Percentiles rank a stretch among this genome's conserved stretches.
Conservation (phyloP, 768 basidiomycete species). For the Tricholoma flavovirens region DNA sequence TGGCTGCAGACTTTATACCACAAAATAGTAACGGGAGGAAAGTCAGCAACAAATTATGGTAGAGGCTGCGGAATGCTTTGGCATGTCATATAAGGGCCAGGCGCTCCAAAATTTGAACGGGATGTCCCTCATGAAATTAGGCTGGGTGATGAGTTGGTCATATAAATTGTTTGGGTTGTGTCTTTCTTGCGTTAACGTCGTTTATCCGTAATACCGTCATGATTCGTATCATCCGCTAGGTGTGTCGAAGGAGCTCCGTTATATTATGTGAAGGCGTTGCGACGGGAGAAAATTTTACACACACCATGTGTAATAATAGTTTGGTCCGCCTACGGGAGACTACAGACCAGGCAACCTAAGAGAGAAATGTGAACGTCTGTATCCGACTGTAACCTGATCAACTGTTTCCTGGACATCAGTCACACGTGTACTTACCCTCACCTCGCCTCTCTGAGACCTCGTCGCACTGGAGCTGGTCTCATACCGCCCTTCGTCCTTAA, state of each 20-base stretch:
- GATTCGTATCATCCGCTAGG: background rate
- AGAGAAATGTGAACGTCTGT: background rate
- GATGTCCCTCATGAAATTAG: too few species aligned
- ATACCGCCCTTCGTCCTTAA: too few species aligned
- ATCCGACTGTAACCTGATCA: too few species aligned
- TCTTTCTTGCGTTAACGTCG: background rate
- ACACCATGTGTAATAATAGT: too few species aligned
- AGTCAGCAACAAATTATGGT: too few species aligned
- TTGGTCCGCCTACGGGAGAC: too few species aligned
- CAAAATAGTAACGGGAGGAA: background rate
- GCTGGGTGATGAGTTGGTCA: background rate
- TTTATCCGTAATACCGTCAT: background rate
- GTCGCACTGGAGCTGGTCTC: too few species aligned
- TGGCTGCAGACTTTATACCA: background rate
- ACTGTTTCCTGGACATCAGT: too few species aligned
- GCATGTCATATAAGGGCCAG: too few species aligned
- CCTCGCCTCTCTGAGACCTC: too few species aligned
- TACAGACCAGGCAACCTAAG: background rate
- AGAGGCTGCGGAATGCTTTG: background rate
- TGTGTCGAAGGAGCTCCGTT: background rate
- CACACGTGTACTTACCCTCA: too few species aligned
- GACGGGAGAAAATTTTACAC: background rate
- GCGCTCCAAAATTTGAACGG: too few species aligned
- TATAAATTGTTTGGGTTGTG: background rate
- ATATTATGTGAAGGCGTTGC: background rate